These are phyloP conservation scores for Hypericum androsaemum DNA, from an alignment of 345 rosid species.

Conservation along the genomic window DNA sequence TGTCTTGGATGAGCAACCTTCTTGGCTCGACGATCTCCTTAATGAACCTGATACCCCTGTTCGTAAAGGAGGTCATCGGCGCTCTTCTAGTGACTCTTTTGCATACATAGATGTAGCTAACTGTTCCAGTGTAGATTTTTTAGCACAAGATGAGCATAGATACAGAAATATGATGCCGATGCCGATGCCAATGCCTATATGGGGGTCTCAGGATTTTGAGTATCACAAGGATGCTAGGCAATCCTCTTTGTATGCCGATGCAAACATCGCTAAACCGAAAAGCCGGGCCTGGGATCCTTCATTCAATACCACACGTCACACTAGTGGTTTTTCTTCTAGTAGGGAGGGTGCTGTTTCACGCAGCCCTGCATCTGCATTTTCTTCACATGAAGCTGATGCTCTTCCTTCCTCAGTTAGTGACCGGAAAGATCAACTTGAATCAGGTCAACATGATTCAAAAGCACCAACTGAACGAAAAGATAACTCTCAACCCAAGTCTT, in stretches of 20 bases:
- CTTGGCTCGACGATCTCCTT: conserved; percentile 99
- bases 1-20: conserved; percentile 84
- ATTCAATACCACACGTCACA: conserved; percentile 27
- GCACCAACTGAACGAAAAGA: conserved; percentile 49
- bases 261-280: conserved; percentile 38
- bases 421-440: conserved; percentile 48
- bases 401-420: conserved; percentile 33
- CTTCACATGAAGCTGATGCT: conserved; percentile 42
- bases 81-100: conserved; percentile 96
- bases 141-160: conserved; percentile 53
- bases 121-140: conserved; percentile 44
- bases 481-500: conserved; percentile 21
- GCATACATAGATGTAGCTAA: conserved; percentile 66
- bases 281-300: conserved; percentile 44
- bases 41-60: conserved; percentile 95
- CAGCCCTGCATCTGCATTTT: conserved; percentile 38
- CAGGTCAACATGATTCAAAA: conserved; percentile 41
- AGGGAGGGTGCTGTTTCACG: conserved; percentile 42
- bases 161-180: conserved; percentile 28
- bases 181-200: conserved; percentile 35
- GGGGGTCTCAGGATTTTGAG: conserved; percentile 66
- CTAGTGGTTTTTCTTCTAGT: conserved; percentile 36
- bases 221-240: conserved; percentile 41
- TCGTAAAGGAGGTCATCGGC: conserved; percentile 80
- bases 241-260: conserved; percentile 37